A percentile compares a stretch with the other conserved stretches of the same genome.
phyloP scores from a whole-genome alignment of 371 early-diverging fungal species.

The Zancudomyces culisetae region DNA sequence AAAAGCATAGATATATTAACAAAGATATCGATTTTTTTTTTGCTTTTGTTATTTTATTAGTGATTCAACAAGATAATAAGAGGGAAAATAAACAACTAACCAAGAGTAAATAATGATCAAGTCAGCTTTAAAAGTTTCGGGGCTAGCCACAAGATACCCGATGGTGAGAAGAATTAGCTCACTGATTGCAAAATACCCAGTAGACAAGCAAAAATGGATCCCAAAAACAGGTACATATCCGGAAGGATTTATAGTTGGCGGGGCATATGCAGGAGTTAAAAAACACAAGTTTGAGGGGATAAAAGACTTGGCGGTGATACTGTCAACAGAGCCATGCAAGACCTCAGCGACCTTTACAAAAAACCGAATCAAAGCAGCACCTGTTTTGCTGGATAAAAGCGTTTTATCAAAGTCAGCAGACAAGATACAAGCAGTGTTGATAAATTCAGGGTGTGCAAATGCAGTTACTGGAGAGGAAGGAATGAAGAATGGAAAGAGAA shows the following conservation, averaged over 20 bases:
- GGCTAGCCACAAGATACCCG: no score
- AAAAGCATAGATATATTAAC: no score
- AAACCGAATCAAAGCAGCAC: slow-evolving; percentile 82
- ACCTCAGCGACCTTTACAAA: slow-evolving; percentile 83
- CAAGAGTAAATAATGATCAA: no score
- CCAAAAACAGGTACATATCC: slow-evolving; percentile 45
- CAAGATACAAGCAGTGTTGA: slow-evolving; percentile 44
- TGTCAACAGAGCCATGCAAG: slow-evolving; percentile 49
- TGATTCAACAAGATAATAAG: no score
- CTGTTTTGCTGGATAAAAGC: slow-evolving; percentile 53
- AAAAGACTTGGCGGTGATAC: slow-evolving; percentile 60
- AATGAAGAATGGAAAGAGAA: slow-evolving; percentile 49
- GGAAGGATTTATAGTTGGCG: slow-evolving; percentile 59
- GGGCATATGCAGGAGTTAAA: slow-evolving; percentile 58
- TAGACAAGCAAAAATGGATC: slow-evolving; percentile 27
- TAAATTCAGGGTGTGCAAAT: slow-evolving; percentile 90
- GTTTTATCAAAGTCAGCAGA: slow-evolving; percentile 29
- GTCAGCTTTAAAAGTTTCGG: no score
- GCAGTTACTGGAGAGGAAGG: slow-evolving; percentile 85
- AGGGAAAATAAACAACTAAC: no score
- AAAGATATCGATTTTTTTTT: no score
- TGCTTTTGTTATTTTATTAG: no score
- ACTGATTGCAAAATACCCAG: slow-evolving; percentile 9
- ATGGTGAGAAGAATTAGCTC: no score
- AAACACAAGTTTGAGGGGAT: slow-evolving; percentile 32